These are phyloP conservation scores for Blastobotrys apis DNA, from an alignment of 1,139 yeast species.

Conservation along the genomic window DNA sequence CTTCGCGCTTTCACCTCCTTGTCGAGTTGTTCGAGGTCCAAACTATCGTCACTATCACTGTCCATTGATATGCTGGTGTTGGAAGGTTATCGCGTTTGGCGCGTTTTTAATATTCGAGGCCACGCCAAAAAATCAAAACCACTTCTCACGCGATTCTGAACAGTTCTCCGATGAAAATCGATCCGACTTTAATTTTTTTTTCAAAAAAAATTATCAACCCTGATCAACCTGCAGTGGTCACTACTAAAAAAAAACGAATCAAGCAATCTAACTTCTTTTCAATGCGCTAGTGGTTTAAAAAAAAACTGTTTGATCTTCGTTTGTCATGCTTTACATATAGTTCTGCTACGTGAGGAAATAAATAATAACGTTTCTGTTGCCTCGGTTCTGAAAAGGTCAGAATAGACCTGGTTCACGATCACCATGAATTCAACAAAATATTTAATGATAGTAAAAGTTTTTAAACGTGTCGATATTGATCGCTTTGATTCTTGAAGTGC, in stretches of 20 bases:
- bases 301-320: too few species aligned
- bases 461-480: too few species aligned
- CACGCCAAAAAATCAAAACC: background rate
- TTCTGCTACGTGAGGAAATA: too few species aligned
- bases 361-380: too few species aligned
- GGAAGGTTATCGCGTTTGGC: background rate
- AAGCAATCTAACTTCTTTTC: too few species aligned
- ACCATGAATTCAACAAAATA: too few species aligned
- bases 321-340: too few species aligned
- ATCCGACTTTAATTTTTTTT: background rate
- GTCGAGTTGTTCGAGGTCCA: conserved; percentile 4
- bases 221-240: background rate
- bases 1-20: background rate
- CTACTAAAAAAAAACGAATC: background rate
- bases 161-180: background rate
- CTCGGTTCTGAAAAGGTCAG: too few species aligned
- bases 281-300: too few species aligned
- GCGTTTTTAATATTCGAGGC: background rate
- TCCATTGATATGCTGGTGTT: background rate
- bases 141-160: background rate
- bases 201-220: background rate
- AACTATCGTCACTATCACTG: conserved; percentile 5
- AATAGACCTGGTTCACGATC: too few species aligned
- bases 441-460: too few species aligned
- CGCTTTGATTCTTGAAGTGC: too few species aligned